Percentiles rank a stretch among this genome's conserved stretches.
Evolutionary conservation across 73 alveolate species (phyloP).

Genomic region (Symbiodinium natans): DNA sequence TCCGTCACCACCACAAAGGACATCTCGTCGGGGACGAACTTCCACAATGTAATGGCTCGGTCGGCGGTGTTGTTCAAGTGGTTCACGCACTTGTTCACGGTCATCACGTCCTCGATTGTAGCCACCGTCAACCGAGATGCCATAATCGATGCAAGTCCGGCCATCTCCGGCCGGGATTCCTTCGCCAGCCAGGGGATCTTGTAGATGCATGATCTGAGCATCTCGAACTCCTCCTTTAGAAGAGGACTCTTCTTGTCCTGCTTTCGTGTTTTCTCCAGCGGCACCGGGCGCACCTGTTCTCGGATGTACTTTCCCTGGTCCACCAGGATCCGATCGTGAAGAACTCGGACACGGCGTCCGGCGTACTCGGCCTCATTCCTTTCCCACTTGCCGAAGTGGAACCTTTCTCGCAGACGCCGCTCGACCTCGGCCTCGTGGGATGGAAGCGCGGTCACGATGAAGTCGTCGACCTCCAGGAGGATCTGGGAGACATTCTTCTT

Average conservation of each 20-base stretch:
- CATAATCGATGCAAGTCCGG: neutral
- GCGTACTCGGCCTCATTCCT: neutral
- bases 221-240: neutral
- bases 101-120: neutral
- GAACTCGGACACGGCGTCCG: neutral
- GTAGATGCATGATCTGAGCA: neutral
- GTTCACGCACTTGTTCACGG: neutral
- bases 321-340: neutral
- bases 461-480: conserved; percentile 15
- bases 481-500: neutral
- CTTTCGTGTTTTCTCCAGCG: neutral
- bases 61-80: neutral
- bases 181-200: neutral
- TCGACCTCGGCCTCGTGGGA: neutral
- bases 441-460: conserved; percentile 1
- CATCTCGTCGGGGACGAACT: neutral
- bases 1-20: neutral
- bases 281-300: neutral
- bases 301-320: neutral
- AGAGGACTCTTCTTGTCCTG: neutral
- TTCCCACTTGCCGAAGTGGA: conserved; percentile 1
- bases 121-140: neutral
- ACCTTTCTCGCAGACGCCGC: neutral
- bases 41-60: neutral
- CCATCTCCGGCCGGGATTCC: neutral